These are phyloP conservation scores for Daedalea quercina DNA, from an alignment of 768 basidiomycete genomes.

Conservation along the genomic window DNA sequence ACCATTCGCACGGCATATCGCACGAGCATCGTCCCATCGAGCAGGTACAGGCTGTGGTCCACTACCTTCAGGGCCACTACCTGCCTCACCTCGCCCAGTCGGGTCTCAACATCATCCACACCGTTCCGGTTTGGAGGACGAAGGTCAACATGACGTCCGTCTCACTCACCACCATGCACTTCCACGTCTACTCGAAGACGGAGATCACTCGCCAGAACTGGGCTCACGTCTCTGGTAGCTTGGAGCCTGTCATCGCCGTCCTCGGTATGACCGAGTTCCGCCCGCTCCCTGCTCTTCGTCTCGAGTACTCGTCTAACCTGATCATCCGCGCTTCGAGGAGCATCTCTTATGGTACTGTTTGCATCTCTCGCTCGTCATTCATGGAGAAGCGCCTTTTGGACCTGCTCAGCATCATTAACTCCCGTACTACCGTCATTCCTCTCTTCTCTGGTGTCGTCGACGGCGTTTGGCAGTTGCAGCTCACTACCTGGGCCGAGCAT, in stretches of 20 bases:
- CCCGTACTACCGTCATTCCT: conserved; percentile 22
- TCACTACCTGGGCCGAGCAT: conserved; percentile 21
- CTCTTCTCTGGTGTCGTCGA: conserved; percentile 15
- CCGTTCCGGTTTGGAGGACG: conserved; percentile 16
- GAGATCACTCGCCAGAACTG: conserved; percentile 17
- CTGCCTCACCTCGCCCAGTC: conserved; percentile 14
- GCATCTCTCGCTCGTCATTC: conserved; percentile 20
- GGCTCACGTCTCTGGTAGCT: conserved; percentile 7
- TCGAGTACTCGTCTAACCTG: conserved; percentile 19
- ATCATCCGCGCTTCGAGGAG: conserved; percentile 12
- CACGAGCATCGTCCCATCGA: conserved; percentile 14
- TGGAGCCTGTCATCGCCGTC: conserved; percentile 19
- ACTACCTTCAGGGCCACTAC: conserved; percentile 20
- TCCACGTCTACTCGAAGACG: conserved; percentile 18
- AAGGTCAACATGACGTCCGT: neutral
- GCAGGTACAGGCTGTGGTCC: conserved; percentile 17
- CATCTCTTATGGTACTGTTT: conserved; percentile 21
- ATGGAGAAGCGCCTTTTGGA: conserved; percentile 20
- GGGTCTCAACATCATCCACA: conserved; percentile 21
- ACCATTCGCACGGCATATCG: conserved; percentile 1
- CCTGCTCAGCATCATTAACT: conserved; percentile 21
- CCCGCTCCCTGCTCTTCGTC: conserved; percentile 9
- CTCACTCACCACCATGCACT: conserved; percentile 14
- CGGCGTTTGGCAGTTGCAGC: conserved; percentile 17
- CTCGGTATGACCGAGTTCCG: conserved; percentile 20